Evolutionary conservation across 148 eudicot genomes (phyloP).

Genomic region (Amaranthus palmeri): DNA sequence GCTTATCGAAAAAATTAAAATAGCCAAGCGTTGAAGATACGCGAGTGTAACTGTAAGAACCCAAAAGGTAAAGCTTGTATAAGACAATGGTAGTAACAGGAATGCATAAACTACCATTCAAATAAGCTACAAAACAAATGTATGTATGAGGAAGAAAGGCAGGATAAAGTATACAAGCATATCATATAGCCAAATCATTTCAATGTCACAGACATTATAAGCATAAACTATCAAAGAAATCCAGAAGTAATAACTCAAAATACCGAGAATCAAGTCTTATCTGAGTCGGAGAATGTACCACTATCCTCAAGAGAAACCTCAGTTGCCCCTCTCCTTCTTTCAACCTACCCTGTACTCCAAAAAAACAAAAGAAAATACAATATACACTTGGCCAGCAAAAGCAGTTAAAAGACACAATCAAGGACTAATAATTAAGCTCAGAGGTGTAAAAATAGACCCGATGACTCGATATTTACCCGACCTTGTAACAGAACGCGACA

Average conservation of each 20-base stretch:
- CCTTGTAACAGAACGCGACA: too few relatives aligned
- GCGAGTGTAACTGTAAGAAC: constrained; percentile 8
- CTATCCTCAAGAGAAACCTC: too few relatives aligned
- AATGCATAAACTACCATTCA: not conserved
- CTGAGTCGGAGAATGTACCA: too few relatives aligned
- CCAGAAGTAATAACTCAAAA: not conserved
- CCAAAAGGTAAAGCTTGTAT: not conserved
- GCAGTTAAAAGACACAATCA: too few relatives aligned
- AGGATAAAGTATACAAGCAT: not conserved
- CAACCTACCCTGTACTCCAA: too few relatives aligned
- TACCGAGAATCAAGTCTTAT: too few relatives aligned
- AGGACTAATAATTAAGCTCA: too few relatives aligned
- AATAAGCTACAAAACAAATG: not conserved
- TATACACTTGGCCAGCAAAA: too few relatives aligned
- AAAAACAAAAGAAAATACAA: too few relatives aligned
- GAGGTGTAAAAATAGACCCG: too few relatives aligned
- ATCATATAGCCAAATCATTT: not conserved
- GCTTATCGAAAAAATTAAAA: not conserved
- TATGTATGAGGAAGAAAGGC: not conserved
- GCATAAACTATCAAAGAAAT: not conserved
- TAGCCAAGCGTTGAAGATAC: constrained; percentile 1
- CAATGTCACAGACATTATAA: not conserved
- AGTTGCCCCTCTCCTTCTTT: too few relatives aligned
- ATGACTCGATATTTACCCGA: too few relatives aligned
- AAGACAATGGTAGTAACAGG: not conserved